Base-by-base conservation (phyloP, 345 rosid species). In the Luvunga scandens region DNA sequence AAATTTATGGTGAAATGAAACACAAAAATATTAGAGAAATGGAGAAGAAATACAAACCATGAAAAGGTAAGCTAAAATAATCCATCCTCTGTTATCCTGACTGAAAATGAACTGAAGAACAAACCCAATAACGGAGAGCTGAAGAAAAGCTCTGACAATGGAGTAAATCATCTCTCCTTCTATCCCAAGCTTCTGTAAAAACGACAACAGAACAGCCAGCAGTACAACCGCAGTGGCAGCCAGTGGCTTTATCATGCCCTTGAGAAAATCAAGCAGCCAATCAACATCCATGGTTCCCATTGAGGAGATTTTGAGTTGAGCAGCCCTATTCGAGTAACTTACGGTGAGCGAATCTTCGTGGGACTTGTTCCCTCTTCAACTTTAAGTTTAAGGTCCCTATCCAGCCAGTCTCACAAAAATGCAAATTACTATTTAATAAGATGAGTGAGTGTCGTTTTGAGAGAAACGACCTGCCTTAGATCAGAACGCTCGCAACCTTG, bases 61-160 rank as follows among this genome's bases (percentile, higher is more conserved):
- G 92, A 93, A 93, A 83, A 93, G 88, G 78, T 95, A 95, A 57
- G 95, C 96, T 19, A 92, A 86, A 70, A 95, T 2, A 84, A 95
- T 95, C 97, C 97, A 93, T 14, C 65, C 77, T 31, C 75, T n/a
- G 65, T 88, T 85, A 1, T 88, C 76, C 61, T 85, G 91, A 34
- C 53, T 83, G 59, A 95, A 95, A 77, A 95, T 93, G 87, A 95
- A 92, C 71, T 93, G 93, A 78, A 95, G 90, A 79, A 93, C 97
- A 71, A 95, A 95, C 19, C 95, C 98, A 72, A 93, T 90, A 8
- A 93, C 70, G 7, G 97, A 95, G 31, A 93, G 91, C 80, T 93
- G 99, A 79, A 92, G 84, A 85, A 95, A 95, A 6, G 97, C 89
- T 42, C 97, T 82, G 45, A 87, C 34, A 75, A 92, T 88, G 27